Base-by-base conservation (phyloP, 441 rosid species). In the Bocquillonia castaneifolia region DNA sequence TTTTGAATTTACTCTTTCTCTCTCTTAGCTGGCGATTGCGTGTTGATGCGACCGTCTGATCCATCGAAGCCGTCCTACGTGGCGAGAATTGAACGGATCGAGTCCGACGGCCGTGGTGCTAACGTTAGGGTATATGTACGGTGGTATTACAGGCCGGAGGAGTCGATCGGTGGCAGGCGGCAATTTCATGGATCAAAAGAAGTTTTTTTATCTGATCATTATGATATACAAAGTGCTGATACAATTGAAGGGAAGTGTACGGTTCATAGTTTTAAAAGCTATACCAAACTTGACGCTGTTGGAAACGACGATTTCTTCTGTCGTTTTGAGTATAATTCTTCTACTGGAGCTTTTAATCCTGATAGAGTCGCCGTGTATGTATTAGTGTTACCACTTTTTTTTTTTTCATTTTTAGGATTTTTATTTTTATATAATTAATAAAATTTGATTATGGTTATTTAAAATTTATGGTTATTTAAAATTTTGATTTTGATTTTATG, bases 61-160 rank as follows among this genome's bases (percentile, higher is more conserved):
- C 80, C 92, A 5, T 72, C 85, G 51, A 94, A 84, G 74, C 87
- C 89, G n/a, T 89, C 96, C 65, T 91, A 94, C 83, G 99, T 94
- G 26, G 93, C 98, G 29, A 86, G 75, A 73, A 81, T 94, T 55
- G 99, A 94, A 77, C 82, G 80, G 86, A 94, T 94, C 80, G 99
- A 88, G 63, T 66, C 96, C 53, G 93, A 88, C 74, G 79, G 83
- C 55, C 89, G 97, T 32, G 96, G 92, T 18, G 72, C 88, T 55
- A 74, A 90, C 84, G 96, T 86, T 26, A 86, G 80, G 81, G 78
- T 90, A 23, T 85, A 82, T 22, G 92, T 90, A 55, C 80, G 99
- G 69, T 94, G 99, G 99, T 94, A 91, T 39, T 94, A 94, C 73
- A 87, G 99, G 7, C 99, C 99, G 54, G 99, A 93, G 86, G 99